Percentiles rank a stretch among this genome's conserved stretches.
phyloP scores from a whole-genome alignment of 768 basidiomycete genomes.

The Mycena epipterygia region DNA sequence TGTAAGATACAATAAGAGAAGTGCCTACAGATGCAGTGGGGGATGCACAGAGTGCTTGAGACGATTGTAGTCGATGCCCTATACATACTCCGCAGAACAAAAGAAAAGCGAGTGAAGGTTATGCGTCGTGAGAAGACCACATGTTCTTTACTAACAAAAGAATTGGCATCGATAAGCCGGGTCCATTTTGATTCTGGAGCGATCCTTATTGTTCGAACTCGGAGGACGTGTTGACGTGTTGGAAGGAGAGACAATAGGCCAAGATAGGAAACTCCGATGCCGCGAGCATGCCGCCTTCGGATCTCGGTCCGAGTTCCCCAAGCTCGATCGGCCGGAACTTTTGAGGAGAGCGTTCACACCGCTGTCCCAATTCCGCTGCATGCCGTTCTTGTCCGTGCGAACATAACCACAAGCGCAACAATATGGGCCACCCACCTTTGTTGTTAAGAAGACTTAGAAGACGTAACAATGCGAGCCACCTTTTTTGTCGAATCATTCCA shows the following conservation, averaged over 20 bases:
- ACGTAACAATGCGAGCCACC: too few species aligned
- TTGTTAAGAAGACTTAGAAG: too few species aligned
- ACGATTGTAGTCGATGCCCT: background rate
- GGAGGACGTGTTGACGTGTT: background rate
- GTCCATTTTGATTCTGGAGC: background rate
- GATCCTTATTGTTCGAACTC: constrained; percentile 11
- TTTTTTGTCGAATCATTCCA: too few species aligned
- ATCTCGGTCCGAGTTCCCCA: background rate
- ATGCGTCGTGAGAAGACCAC: constrained; percentile 3
- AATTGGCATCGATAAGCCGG: background rate
- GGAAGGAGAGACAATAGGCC: constrained; percentile 10
- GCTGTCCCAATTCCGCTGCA: background rate
- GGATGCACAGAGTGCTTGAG: constrained; percentile 6
- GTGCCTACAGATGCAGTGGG: constrained; percentile 3
- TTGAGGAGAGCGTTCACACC: too few species aligned
- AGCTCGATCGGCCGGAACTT: too few species aligned
- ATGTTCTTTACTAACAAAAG: constrained; percentile 22
- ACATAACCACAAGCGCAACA: too few species aligned
- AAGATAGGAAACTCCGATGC: constrained; percentile 11
- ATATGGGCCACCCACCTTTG: too few species aligned
- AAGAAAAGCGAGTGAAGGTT: constrained; percentile 9
- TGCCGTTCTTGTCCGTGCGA: background rate
- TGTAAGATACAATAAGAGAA: background rate
- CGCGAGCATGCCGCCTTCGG: background rate
- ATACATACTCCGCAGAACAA: constrained; percentile 28